These are phyloP conservation scores for Saksenaea vasiformis DNA, from an alignment of 371 early-diverging fungal species.

Conservation along the genomic window DNA sequence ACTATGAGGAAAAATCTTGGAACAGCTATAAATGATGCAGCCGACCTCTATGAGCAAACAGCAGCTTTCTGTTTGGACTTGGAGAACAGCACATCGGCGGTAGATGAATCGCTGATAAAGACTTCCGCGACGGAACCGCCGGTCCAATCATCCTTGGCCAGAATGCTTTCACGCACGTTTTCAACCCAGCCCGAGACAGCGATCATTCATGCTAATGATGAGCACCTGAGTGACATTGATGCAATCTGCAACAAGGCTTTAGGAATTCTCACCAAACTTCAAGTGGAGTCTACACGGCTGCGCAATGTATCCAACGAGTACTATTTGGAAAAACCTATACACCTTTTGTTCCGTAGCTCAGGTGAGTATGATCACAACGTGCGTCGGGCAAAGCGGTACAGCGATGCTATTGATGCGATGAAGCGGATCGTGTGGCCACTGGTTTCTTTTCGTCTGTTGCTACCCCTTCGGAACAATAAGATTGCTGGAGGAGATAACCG, in stretches of 20 bases:
- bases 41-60: conserved; percentile 32
- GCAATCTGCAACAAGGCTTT: conserved; percentile 25
- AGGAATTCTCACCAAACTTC: conserved; percentile 23
- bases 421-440: conserved; percentile 37
- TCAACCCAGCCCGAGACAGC: not conserved
- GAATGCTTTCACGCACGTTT: not conserved
- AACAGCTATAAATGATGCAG: conserved; percentile 35
- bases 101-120: not conserved
- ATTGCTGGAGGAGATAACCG: conserved; percentile 4
- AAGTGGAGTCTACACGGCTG: conserved; percentile 34
- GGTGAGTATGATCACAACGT: conserved; percentile 8
- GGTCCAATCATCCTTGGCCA: not conserved
- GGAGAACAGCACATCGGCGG: conserved; percentile 5
- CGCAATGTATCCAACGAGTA: conserved; percentile 39
- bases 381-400: conserved; percentile 34
- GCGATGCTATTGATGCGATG: conserved; percentile 39
- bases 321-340: conserved; percentile 21
- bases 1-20: conserved; percentile 40
- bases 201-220: not conserved
- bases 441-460: conserved; percentile 34
- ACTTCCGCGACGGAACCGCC: not conserved
- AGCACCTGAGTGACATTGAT: conserved; percentile 7
- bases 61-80: conserved; percentile 33
- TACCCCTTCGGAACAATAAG: conserved; percentile 15
- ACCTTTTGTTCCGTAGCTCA: not conserved